Base-by-base conservation (phyloP, 2,329 filamentous ascomycete genomes). In the Colletotrichum sp. region DNA sequence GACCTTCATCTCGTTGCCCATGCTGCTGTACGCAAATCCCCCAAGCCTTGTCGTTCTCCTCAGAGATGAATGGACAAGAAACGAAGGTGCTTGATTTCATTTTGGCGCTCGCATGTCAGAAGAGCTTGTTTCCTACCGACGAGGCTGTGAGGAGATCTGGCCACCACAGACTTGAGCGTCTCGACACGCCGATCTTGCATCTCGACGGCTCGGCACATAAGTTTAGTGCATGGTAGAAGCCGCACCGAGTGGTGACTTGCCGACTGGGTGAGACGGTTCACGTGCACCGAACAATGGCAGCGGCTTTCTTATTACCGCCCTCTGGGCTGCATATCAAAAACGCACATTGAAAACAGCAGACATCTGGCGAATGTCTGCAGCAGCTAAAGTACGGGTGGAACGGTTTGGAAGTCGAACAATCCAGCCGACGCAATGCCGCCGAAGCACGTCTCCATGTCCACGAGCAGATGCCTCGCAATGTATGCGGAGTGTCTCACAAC, bases 401-500 rank as follows among this genome's bases (percentile, higher is more conserved):
- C 55, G 61, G 43, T 39, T 74, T 18, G n/a, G 36, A 61, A 26
- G 43, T 63, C 24, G 61, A 48, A 32, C 34, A n/a, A 30, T n/a
- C 18, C 68, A 59, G 39, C 55, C 36, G 28, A 18, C 65, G 61
- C 60, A 34, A 28, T 55, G 36, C 67, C 24, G 48, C 36, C n/a
- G 55, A 61, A 30, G 36, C 48, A 48, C n/a, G 43, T 21, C 43
- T 48, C 32, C 21, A 39, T 63, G 18, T 14, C 48, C 24, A 52
- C 14, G n/a, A 57, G n/a, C 24, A 26, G 63, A 64, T 52, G 63
- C 48, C 21, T 73, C 57, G 57, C 59, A 30, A 28, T 65, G 57
- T 28, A 52, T 64, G 57, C 64, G 52, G 73, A 59, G 60, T 75
- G 73, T 75, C 70, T 73, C 73, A 75, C 43, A 32, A 68, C 21